A percentile compares a stretch with the other conserved stretches of the same genome.
These are phyloP conservation scores for Besnoitia besnoiti DNA, from an alignment of 169 alveolate genomes.

Conservation along the genomic window DNA sequence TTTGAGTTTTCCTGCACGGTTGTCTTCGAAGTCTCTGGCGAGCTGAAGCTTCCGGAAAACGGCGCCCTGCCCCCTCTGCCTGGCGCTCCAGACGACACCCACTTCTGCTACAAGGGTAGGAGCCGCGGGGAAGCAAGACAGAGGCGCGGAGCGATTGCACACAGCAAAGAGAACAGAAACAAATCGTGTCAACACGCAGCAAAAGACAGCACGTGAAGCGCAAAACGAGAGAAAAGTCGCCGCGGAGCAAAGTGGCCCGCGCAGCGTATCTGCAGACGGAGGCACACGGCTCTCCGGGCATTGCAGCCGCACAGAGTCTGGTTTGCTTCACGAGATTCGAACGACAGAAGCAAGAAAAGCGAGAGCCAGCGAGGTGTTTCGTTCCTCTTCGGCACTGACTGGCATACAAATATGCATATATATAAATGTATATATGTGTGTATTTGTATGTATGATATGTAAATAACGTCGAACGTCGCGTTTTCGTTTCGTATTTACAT, in stretches of 20 bases:
- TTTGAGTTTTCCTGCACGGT: slow-evolving; percentile 67
- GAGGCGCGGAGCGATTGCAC: neutral
- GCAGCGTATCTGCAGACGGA: too few species aligned
- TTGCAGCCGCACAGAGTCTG: too few species aligned
- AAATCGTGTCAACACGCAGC: neutral
- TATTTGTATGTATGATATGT: neutral
- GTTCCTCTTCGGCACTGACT: too few species aligned
- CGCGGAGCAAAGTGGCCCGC: too few species aligned
- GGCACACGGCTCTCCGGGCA: too few species aligned
- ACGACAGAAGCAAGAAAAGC: too few species aligned
- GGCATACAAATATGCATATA: too few species aligned
- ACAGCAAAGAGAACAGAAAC: neutral
- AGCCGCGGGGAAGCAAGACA: neutral
- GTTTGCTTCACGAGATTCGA: too few species aligned
- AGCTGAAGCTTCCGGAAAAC: neutral
- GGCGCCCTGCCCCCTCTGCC: neutral
- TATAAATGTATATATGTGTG: neutral
- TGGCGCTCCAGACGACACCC: neutral
- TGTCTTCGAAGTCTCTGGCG: slow-evolving; percentile 6
- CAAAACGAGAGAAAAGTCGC: too few species aligned
- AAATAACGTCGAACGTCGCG: too few species aligned
- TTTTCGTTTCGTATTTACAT: neutral
- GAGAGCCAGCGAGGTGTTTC: too few species aligned
- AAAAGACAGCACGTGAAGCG: neutral
- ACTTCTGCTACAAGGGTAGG: slow-evolving; percentile 20